These are phyloP conservation scores for Kwoniella mangroviensis DNA, from an alignment of 768 basidiomycete species.

Conservation along the genomic window DNA sequence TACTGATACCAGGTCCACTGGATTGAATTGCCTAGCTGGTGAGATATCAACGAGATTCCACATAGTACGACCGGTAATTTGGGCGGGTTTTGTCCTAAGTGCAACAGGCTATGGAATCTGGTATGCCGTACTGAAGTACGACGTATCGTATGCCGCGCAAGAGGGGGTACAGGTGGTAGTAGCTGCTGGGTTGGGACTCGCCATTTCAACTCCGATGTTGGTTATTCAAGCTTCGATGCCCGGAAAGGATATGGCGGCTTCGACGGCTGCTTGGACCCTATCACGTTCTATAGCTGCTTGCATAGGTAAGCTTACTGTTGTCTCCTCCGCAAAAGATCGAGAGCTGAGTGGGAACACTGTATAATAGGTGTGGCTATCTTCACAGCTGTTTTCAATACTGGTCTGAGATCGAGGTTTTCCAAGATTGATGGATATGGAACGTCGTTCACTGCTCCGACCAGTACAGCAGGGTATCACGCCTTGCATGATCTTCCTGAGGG, in stretches of 20 bases:
- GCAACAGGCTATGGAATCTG: constrained; percentile 40
- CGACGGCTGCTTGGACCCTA: constrained; percentile 50
- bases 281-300: constrained; percentile 46
- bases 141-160: constrained; percentile 33
- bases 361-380: constrained; percentile 38
- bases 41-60: constrained; percentile 40
- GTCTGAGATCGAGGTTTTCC: constrained; percentile 38
- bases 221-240: constrained; percentile 55
- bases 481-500: constrained; percentile 51
- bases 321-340: neutral
- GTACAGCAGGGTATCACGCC: constrained; percentile 38
- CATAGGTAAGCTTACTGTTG: constrained; percentile 31
- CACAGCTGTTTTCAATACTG: constrained; percentile 45
- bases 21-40: constrained; percentile 29
- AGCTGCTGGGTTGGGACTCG: constrained; percentile 44
- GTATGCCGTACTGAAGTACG: constrained; percentile 28
- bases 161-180: constrained; percentile 39
- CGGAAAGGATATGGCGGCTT: constrained; percentile 53
- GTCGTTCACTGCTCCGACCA: constrained; percentile 31
- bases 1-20: too few relatives aligned
- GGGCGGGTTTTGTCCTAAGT: constrained; percentile 44
- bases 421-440: constrained; percentile 47
- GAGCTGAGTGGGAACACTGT: neutral
- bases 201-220: constrained; percentile 49
- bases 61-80: constrained; percentile 49